These are phyloP conservation scores for Emergomyces africanus DNA, from an alignment of 2,329 filamentous ascomycete genomes.

Conservation along the genomic window DNA sequence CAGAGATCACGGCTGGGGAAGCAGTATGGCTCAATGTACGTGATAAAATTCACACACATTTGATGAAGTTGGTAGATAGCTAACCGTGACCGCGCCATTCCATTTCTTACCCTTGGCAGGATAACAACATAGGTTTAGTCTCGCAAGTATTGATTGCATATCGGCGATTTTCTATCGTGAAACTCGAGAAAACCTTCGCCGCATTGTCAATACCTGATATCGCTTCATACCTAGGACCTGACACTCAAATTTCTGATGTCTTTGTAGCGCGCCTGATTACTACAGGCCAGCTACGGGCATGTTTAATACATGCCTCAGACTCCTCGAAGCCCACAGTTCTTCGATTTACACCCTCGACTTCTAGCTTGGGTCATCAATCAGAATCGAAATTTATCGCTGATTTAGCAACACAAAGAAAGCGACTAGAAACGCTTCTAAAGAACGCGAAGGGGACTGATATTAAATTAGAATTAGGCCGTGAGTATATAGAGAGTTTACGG, in stretches of 20 bases:
- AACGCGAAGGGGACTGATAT: conserved; percentile 43
- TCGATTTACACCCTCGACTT: conserved; percentile 35
- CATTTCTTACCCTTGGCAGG: conserved; percentile 27
- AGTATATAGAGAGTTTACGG: conserved; percentile 43
- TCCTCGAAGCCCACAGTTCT: conserved; percentile 35
- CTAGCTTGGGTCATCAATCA: conserved; percentile 21
- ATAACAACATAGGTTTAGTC: conserved; percentile 62
- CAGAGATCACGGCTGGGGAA: conserved; percentile 49
- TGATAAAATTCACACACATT: not conserved
- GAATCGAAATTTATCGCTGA: conserved; percentile 28
- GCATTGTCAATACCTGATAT: conserved; percentile 44
- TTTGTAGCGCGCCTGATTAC: conserved; percentile 36
- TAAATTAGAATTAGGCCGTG: conserved; percentile 44
- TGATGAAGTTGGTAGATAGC: not conserved
- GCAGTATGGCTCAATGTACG: conserved; percentile 48
- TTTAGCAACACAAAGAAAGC: conserved; percentile 37
- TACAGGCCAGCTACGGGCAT: conserved; percentile 38
- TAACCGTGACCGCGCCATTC: not conserved
- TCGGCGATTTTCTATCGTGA: conserved; percentile 61
- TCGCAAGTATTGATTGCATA: conserved; percentile 57
- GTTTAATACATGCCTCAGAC: conserved; percentile 32
- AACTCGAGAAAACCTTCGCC: conserved; percentile 59
- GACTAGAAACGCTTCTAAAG: conserved; percentile 38
- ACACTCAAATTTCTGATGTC: conserved; percentile 19
- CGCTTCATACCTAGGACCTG: conserved; percentile 20